Base-by-base conservation (phyloP, 495 filamentous ascomycete genomes). In the Friedmanniomyces simplex region DNA sequence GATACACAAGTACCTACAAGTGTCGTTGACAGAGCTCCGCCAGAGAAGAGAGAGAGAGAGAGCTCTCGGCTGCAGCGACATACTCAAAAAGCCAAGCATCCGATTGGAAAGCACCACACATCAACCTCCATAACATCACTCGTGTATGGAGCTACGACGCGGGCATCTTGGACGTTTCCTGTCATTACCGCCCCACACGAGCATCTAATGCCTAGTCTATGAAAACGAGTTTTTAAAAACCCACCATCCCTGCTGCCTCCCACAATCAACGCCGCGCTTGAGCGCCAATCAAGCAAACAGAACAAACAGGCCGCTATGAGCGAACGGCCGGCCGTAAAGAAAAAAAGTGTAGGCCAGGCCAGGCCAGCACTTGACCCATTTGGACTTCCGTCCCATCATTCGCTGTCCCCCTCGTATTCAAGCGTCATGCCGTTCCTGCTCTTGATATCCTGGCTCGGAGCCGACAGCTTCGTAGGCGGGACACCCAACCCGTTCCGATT, bases 401-500 rank as follows among this genome's bases (percentile, higher is more conserved):
- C 57, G 28, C 22, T 48, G 24, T 62, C 59, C 24, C 57, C 54
- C 41, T 61, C 59, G 14, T 54, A 49, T 48, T 36, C 13, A 7
- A 55, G 46, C 59, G 57, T 62, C 20, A 25, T 28, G 26, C 43
- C 53, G 54, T 45, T 57, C 54, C 50, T 61, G 55, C 52, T 39
- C 61, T 63, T 62, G 24, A 39, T 61, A 18, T 52, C n/a, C n/a
- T n/a, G 30, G n/a, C 16, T 55, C 18, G 62, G 50, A 20, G 60
- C 55, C 24, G 53, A 24, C 13, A 71, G 30, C 66, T 70, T 68
- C 50, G 55, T 32, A 0, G 71, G 67, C 50, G 64, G 24, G 0
- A 65, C 37, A 54, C 71, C 71, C 32, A 67, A 58, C 1, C 71
- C 69, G 50, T 95, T 97, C 60, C 78, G 76, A 77, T 88, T 88